A percentile compares a stretch with the other conserved stretches of the same genome.
phyloP scores from a whole-genome alignment of 140 eudicot species.

The Erigeron philadelphicus region DNA sequence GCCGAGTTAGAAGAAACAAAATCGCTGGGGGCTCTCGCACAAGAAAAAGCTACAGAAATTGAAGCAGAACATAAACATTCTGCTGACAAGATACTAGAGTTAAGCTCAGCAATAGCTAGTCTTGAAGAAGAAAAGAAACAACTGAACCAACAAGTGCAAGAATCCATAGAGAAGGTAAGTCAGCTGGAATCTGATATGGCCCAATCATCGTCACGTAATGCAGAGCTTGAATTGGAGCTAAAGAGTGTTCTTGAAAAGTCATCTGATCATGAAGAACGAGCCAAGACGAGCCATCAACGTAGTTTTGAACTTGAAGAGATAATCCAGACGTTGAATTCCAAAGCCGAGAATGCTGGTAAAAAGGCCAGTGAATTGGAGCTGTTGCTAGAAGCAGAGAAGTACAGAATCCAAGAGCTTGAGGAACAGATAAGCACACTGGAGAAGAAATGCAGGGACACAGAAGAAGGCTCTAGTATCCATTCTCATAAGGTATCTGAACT shows the following conservation, averaged over 20 bases:
- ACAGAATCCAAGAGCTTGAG: constrained; percentile 84
- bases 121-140: constrained; percentile 63
- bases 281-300: constrained; percentile 53
- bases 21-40: constrained; percentile 34
- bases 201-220: constrained; percentile 38
- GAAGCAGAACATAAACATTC: constrained; percentile 42
- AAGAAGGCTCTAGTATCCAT: constrained; percentile 46
- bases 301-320: constrained; percentile 69
- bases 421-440: constrained; percentile 60
- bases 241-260: constrained; percentile 47
- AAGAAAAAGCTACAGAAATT: constrained; percentile 46
- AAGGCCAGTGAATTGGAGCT: constrained; percentile 63
- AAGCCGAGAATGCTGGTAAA: constrained; percentile 56
- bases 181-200: constrained; percentile 47
- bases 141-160: constrained; percentile 40
- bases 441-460: constrained; percentile 57
- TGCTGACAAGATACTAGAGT: constrained; percentile 45
- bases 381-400: constrained; percentile 67
- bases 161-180: constrained; percentile 35
- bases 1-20: constrained; percentile 50
- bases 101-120: constrained; percentile 30
- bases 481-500: constrained; percentile 59
- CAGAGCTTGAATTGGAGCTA: constrained; percentile 63
- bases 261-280: constrained; percentile 64
- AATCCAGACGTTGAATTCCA: constrained; percentile 50